Evolutionary conservation across 2,329 filamentous ascomycete species (phyloP).

Genomic region (Sphaerulina vaccinii): DNA sequence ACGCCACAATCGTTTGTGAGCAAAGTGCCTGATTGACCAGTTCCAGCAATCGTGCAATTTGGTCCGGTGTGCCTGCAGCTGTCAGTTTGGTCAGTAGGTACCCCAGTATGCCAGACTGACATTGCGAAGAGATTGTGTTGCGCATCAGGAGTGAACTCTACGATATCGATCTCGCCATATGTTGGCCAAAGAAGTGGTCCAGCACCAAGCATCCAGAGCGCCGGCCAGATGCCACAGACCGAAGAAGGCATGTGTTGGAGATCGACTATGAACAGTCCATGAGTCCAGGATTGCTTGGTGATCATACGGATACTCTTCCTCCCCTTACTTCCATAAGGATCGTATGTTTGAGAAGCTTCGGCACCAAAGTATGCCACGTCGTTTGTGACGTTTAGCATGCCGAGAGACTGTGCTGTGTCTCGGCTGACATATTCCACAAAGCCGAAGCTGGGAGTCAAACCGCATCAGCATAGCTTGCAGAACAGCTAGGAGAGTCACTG

Average conservation of each 20-base stretch:
- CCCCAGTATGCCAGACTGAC: too few relatives aligned
- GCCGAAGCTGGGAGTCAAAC: slow-evolving; percentile 20
- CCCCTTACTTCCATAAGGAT: slow-evolving; percentile 47
- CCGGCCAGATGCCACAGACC: slow-evolving; percentile 68
- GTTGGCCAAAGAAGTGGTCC: slow-evolving; percentile 45
- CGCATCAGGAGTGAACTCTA: slow-evolving; percentile 40
- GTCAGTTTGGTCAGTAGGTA: too few relatives aligned
- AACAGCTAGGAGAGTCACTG: neutral
- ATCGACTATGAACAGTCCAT: slow-evolving; percentile 68
- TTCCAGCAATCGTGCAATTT: slow-evolving; percentile 36
- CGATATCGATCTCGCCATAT: slow-evolving; percentile 41
- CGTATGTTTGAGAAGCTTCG: slow-evolving; percentile 29
- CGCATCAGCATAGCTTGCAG: neutral
- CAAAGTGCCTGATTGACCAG: slow-evolving; percentile 45
- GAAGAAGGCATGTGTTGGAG: slow-evolving; percentile 67
- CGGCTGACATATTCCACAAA: slow-evolving; percentile 45
- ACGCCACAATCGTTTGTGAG: slow-evolving; percentile 61
- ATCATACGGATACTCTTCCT: slow-evolving; percentile 70
- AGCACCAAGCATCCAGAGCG: slow-evolving; percentile 58
- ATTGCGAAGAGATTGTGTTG: slow-evolving; percentile 37
- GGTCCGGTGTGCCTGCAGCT: slow-evolving; percentile 37
- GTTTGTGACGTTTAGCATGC: slow-evolving; percentile 25
- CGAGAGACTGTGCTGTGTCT: slow-evolving; percentile 34
- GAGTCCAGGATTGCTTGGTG: slow-evolving; percentile 56
- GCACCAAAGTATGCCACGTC: slow-evolving; percentile 28